Evolutionary conservation across 495 filamentous ascomycete species (phyloP).

Genomic region (Penicillium canescens): DNA sequence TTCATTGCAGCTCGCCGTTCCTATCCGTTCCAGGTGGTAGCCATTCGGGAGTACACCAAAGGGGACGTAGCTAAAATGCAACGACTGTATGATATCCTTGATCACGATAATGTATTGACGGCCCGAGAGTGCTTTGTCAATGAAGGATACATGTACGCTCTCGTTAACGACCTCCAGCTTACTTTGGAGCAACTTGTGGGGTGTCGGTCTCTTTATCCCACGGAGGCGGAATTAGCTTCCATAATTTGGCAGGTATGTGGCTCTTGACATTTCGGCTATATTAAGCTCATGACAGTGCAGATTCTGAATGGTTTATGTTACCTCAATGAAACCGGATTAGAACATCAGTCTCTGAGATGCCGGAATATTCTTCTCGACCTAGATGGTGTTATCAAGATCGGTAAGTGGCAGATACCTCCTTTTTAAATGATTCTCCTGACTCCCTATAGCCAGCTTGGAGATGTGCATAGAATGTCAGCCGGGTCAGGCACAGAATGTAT

Average conservation of each 20-base stretch:
- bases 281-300: conserved; percentile 1
- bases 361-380: conserved; percentile 8
- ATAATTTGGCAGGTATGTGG: conserved; percentile 13
- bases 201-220: conserved; percentile 6
- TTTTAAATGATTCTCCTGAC: conserved; percentile 1
- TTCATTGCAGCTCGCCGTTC: conserved; percentile 6
- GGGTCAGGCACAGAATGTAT: conserved; percentile 3
- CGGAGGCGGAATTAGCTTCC: conserved; percentile 12
- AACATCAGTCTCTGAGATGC: conserved; percentile 6
- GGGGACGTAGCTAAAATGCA: conserved; percentile 1
- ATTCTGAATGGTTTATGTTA: conserved; percentile 8
- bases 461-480: not conserved
- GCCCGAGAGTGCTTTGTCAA: conserved; percentile 11
- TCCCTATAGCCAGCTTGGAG: conserved; percentile 9
- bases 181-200: conserved; percentile 14
- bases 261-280: not conserved
- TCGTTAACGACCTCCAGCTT: conserved; percentile 9
- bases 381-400: conserved; percentile 13
- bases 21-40: not conserved
- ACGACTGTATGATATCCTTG: not conserved
- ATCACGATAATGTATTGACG: conserved; percentile 10
- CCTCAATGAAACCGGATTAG: not conserved
- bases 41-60: conserved; percentile 6
- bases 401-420: conserved; percentile 1
- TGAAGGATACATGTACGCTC: not conserved